Evolutionary conservation across 2,329 filamentous ascomycete species (phyloP).

Genomic region (Coniochaeta hoffmannii): DNA sequence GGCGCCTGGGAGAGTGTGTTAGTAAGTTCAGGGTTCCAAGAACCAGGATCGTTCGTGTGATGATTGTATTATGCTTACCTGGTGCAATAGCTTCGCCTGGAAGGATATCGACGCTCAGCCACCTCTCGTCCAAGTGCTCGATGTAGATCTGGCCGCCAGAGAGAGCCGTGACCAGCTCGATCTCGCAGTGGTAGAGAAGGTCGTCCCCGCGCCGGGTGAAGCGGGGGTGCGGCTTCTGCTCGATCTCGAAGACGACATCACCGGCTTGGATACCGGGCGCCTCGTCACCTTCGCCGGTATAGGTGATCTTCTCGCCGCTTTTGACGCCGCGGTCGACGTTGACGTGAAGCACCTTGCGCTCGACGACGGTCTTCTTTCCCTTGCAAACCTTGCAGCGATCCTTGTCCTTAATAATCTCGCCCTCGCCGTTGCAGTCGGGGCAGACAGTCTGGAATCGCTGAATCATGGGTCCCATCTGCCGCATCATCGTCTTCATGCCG

Average conservation of each 20-base stretch:
- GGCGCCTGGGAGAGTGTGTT: constrained; percentile 48
- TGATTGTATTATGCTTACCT: constrained; percentile 49
- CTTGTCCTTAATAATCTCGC: constrained; percentile 93
- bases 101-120: constrained; percentile 87
- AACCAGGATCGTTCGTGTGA: neutral
- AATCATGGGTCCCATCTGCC: constrained; percentile 99
- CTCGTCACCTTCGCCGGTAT: constrained; percentile 94
- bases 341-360: constrained; percentile 96
- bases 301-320: constrained; percentile 93
- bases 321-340: constrained; percentile 93
- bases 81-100: constrained; percentile 92
- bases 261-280: constrained; percentile 87
- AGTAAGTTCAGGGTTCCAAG: constrained; percentile 5
- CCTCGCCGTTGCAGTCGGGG: constrained; percentile 95
- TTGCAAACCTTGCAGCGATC: constrained; percentile 95
- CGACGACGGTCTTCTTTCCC: constrained; percentile 96
- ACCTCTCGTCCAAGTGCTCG: constrained; percentile 95
- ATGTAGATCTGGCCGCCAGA: constrained; percentile 86
- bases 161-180: constrained; percentile 90
- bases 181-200: constrained; percentile 88
- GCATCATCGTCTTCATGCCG: constrained; percentile 99
- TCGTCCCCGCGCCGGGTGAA: constrained; percentile 97
- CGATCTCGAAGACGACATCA: constrained; percentile 97
- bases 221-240: constrained; percentile 94
- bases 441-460: constrained; percentile 99